Percentiles rank a stretch among this genome's conserved stretches.
Conservation (phyloP, 495 filamentous ascomycete genomes). For the Elaphomyces granulatus region DNA sequence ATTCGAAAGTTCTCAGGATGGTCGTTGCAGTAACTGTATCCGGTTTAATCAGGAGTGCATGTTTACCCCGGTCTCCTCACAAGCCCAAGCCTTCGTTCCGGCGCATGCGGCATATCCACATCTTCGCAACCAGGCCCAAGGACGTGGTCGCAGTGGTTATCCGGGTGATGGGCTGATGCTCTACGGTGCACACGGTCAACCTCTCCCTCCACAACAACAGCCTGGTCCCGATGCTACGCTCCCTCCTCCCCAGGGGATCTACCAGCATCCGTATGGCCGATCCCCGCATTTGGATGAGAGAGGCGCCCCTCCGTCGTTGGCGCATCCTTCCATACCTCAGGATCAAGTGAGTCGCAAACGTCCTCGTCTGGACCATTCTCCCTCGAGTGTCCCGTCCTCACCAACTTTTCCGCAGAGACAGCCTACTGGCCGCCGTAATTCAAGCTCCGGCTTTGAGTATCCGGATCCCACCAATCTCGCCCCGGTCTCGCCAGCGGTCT, state of each 20-base stretch:
- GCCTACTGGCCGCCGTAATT: slow-evolving; percentile 30
- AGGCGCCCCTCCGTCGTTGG: slow-evolving; percentile 27
- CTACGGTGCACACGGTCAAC: slow-evolving; percentile 67
- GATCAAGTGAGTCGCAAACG: slow-evolving; percentile 35
- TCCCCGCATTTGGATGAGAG: slow-evolving; percentile 23
- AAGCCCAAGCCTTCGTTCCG: slow-evolving; percentile 72
- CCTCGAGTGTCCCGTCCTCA: slow-evolving; percentile 10
- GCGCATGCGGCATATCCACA: slow-evolving; percentile 58
- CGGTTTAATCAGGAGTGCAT: slow-evolving; percentile 76
- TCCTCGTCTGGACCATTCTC: slow-evolving; percentile 8
- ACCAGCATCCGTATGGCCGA: slow-evolving; percentile 23
- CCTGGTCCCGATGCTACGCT: slow-evolving; percentile 33
- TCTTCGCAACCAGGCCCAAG: slow-evolving; percentile 35
- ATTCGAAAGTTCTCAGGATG: slow-evolving; percentile 63
- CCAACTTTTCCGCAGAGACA: slow-evolving; percentile 24
- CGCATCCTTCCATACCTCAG: slow-evolving; percentile 18
- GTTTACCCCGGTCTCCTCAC: slow-evolving; percentile 72
- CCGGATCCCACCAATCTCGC: slow-evolving; percentile 41
- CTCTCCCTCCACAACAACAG: slow-evolving; percentile 43
- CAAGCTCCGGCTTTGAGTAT: slow-evolving; percentile 36
- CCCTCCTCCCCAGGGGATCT: slow-evolving; percentile 37
- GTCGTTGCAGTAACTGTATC: slow-evolving; percentile 65
- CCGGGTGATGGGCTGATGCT: slow-evolving; percentile 29
- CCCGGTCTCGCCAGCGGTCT: slow-evolving; percentile 36
- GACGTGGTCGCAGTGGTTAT: slow-evolving; percentile 27